These are phyloP conservation scores for Chlorella sp. DNA, from an alignment of 139 green algal genomes.

Conservation along the genomic window DNA sequence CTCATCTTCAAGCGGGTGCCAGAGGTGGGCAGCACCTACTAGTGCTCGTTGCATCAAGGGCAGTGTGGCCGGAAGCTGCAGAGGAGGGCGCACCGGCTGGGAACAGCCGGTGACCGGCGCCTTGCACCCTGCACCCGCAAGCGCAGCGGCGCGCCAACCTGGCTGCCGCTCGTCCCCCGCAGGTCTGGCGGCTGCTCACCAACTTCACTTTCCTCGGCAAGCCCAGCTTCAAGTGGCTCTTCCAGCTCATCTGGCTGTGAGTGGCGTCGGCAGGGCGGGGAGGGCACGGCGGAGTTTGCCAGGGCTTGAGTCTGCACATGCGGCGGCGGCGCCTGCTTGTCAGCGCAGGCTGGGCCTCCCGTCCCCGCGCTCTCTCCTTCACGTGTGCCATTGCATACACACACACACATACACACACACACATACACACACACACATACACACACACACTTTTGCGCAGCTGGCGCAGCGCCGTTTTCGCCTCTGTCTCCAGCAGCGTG, in stretches of 20 bases:
- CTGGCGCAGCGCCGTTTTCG: too few species aligned
- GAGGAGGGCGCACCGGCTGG: not conserved
- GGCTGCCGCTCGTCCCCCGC: not conserved
- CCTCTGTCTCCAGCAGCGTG: too few species aligned
- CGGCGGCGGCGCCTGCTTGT: too few species aligned
- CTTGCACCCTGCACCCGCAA: not conserved
- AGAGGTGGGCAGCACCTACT: not conserved
- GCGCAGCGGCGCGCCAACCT: too few species aligned
- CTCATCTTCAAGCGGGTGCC: constrained; percentile 13
- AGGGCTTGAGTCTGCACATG: not conserved
- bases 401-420: too few species aligned
- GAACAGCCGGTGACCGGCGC: not conserved
- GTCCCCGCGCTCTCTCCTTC: too few species aligned
- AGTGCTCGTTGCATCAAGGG: too few species aligned
- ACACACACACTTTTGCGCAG: not conserved
- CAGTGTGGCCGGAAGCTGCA: not conserved
- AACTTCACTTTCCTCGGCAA: constrained; percentile 62
- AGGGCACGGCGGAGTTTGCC: too few species aligned
- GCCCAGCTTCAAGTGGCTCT: constrained; percentile 50
- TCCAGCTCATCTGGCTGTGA: constrained; percentile 65
- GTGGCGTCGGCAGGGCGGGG: not conserved
- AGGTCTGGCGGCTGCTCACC: constrained; percentile 74
- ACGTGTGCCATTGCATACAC: not conserved
- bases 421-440: not conserved
- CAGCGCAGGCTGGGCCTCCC: too few species aligned